Base-by-base conservation (phyloP, 805 yeast genomes). In the Hanseniaspora nectarophila region DNA sequence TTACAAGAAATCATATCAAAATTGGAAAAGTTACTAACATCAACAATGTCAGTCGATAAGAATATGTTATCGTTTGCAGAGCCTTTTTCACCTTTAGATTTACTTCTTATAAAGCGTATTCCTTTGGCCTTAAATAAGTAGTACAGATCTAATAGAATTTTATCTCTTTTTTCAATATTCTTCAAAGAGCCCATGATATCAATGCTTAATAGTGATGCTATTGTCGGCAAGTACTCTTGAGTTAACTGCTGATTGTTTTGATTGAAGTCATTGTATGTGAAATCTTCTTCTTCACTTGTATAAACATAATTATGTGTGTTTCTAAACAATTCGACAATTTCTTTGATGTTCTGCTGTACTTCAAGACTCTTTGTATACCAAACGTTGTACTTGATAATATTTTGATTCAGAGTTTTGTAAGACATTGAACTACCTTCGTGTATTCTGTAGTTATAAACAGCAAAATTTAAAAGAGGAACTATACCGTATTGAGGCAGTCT, bases 171-270 rank as follows among this genome's bases (percentile, higher is more conserved):
- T 21, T 44, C 39, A 23, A 42, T n/a, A 15, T 35, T 35, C 6
- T 40, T 45, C 15, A 52, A 40, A 12, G 18, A 3, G 15, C 47
- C 33, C 42, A 52, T 21, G 13, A 44, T 45, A 28, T 52, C 54
- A n/a, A 18, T 28, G 20, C 31, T 54, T 10, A 63, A 47, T 32
- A 71, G 64, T 12, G 54, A 37, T 44, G 68, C 68, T 32, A 70
- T 16, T 15, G 57, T 60, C 3, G 76, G 75, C 33, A 72, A 43
- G 4, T 67, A 51, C 21, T 70, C 72, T 12, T 61, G 55, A 1
- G 57, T 50, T 26, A 66, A 39, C 5, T 63, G 55, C 15, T 55
- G 55, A 29, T 50, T 57, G 16, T 29, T 42, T 12, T 42, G 45
- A 47, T 59, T 55, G 8, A 38, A 35, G 16, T 39, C 38, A 23